These are phyloP conservation scores for Acer campestre DNA, from an alignment of 345 rosid species.

Conservation along the genomic window DNA sequence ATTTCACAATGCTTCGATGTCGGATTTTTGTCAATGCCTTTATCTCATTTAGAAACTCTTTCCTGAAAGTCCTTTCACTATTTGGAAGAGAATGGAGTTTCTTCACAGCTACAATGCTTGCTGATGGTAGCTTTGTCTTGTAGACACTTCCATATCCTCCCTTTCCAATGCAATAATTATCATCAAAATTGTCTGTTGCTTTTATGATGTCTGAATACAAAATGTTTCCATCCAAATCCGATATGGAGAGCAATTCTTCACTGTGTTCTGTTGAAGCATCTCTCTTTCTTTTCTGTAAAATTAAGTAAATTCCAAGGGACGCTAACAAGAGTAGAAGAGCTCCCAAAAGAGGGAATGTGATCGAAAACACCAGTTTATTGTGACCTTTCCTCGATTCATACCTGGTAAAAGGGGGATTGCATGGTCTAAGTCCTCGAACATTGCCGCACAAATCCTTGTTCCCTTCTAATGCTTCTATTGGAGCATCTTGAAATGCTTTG, in stretches of 20 bases:
- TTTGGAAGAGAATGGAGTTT: constrained; percentile 26
- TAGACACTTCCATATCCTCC: constrained; percentile 41
- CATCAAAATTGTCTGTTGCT: constrained; percentile 23
- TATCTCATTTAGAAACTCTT: constrained; percentile 33
- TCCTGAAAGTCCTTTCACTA: neutral
- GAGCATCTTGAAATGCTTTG: constrained; percentile 32
- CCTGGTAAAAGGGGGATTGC: neutral
- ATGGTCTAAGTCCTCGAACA: constrained; percentile 18
- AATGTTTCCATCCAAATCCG: constrained; percentile 22
- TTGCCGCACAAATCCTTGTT: constrained; percentile 37
- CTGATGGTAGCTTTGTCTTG: constrained; percentile 28
- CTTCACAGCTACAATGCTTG: constrained; percentile 36
- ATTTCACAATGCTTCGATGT: constrained; percentile 45
- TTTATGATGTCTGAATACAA: constrained; percentile 28
- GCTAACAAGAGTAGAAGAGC: constrained; percentile 3
- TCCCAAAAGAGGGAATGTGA: constrained; percentile 17
- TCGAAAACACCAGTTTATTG: neutral
- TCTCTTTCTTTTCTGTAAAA: neutral
- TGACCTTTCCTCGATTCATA: neutral
- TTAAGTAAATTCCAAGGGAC: neutral
- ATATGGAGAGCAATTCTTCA: constrained; percentile 16
- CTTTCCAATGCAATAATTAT: constrained; percentile 28
- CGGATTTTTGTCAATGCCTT: constrained; percentile 23
- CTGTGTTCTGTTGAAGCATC: neutral
- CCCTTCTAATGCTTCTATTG: constrained; percentile 6